Conservation (phyloP, 306 rosid genomes). For the Acacia crassicarpa region DNA sequence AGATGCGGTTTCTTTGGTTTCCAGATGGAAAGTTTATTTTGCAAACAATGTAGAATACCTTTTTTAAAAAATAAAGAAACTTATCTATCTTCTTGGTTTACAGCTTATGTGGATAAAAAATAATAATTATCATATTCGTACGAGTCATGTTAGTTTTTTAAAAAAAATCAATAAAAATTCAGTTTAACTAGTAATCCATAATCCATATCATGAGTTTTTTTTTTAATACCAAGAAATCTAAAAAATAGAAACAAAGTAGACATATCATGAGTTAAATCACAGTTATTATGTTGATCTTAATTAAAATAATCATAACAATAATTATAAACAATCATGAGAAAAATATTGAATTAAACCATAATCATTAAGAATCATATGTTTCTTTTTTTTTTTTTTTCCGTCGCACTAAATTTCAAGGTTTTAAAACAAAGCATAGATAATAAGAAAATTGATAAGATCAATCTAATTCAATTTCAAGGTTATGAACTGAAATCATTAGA, state of each 20-base stretch:
- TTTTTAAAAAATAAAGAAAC: neutral
- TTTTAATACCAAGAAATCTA: no score
- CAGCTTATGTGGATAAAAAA: neutral
- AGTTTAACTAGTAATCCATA: neutral
- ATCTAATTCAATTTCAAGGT: neutral
- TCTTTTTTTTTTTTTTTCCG: neutral
- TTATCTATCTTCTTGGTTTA: neutral
- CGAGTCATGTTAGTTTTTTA: neutral
- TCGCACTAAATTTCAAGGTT: neutral
- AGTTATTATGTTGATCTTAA: neutral
- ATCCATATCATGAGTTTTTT: neutral
- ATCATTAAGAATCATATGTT: neutral
- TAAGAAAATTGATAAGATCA: neutral
- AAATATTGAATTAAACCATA: neutral
- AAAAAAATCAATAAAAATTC: neutral
- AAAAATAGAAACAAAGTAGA: no score
- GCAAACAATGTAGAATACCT: neutral
- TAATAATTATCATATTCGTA: neutral
- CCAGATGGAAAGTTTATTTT: constrained; percentile 5
- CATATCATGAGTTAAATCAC: neutral
- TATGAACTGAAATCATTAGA: neutral
- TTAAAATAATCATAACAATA: neutral
- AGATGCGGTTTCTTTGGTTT: neutral
- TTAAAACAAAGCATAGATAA: neutral
- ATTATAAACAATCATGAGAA: neutral